Evolutionary conservation across 2,329 filamentous ascomycete species (phyloP), one percentile per base, ranked within the genome.

Genomic region (Chalara sp.): DNA sequence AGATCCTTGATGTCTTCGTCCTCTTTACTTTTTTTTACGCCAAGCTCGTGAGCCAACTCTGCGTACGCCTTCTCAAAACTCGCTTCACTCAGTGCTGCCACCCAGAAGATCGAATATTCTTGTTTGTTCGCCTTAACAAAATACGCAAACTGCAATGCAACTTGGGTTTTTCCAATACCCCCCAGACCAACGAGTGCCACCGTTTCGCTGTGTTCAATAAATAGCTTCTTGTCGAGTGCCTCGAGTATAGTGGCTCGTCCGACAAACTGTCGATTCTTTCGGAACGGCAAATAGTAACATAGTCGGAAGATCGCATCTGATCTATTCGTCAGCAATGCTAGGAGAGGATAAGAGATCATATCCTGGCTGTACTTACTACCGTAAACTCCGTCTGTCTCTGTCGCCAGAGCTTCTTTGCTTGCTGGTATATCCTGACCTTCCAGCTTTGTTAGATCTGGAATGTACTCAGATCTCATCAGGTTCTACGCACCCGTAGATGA

Each of bases 81-180:
- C 12, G 64, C 66, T n/a, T 56, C 52, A 51, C 67, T 71, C 29
- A 64, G 60, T 6, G 67, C 70, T 5, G 70, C 65, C 5, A 75
- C 62, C 73, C 70, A 76, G 53, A 76, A 68, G 47, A 77, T 58
- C 21, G 21, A 21, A 21, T 21, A 71, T 5, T 66, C 63, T 1
- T 64, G 63, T 32, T 62, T 44, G 39, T 64, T 61, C 6, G 68
- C 47, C 49, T 62, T 68, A 2, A 61, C 63, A 59, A 64, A 67
- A 58, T 73, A 66, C 3, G 67, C 70, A 10, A 73, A 21, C 21
- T 21, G 21, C 21, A 21, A 21, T 21, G 21, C 70, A 2, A 72
- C 53, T 42, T 69, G 66, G 2, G 70, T 70, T 51, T 73, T 73
- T 5, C 71, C 70, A 2, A 68, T 57, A 7, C 71, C 70, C 7